phyloP scores from a whole-genome alignment of 2,329 filamentous ascomycete species.

The Xylaria hypoxylon region DNA sequence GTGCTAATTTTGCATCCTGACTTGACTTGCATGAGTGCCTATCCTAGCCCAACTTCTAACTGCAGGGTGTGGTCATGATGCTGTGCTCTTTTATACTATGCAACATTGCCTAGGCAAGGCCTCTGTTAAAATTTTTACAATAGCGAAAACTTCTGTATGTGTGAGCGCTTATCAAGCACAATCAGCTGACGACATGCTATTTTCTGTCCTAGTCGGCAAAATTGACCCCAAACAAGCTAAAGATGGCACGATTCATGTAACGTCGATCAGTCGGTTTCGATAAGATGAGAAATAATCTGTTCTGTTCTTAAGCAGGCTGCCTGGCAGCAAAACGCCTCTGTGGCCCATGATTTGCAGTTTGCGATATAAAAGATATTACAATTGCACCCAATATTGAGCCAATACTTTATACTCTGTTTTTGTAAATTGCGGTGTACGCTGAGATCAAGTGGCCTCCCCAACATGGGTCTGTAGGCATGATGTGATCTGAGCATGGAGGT shows the following conservation, averaged over 20 bases:
- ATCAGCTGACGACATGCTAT: slow-evolving; percentile 32
- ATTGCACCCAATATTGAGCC: background rate
- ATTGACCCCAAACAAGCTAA: slow-evolving; percentile 25
- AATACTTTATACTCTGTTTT: background rate
- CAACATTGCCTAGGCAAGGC: background rate
- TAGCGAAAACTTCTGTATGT: slow-evolving; percentile 1
- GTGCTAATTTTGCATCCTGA: slow-evolving; percentile 4
- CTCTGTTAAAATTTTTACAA: background rate
- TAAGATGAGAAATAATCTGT: slow-evolving; percentile 6
- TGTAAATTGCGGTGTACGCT: background rate
- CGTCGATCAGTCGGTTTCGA: slow-evolving; percentile 34
- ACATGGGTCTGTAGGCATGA: background rate
- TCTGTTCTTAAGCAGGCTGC: background rate
- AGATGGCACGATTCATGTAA: slow-evolving; percentile 41
- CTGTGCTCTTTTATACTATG: background rate
- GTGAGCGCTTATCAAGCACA: slow-evolving; percentile 10
- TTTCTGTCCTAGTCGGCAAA: slow-evolving; percentile 1
- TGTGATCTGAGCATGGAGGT: background rate
- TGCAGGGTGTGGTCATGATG: background rate
- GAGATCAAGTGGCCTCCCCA: background rate
- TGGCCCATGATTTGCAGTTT: background rate
- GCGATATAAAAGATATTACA: background rate
- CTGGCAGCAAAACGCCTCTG: background rate
- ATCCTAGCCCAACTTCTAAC: no score
- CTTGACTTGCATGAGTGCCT: no score